phyloP scores from a whole-genome alignment of 2,329 filamentous ascomycete genomes.

The Dothiorella sarmentorum region DNA sequence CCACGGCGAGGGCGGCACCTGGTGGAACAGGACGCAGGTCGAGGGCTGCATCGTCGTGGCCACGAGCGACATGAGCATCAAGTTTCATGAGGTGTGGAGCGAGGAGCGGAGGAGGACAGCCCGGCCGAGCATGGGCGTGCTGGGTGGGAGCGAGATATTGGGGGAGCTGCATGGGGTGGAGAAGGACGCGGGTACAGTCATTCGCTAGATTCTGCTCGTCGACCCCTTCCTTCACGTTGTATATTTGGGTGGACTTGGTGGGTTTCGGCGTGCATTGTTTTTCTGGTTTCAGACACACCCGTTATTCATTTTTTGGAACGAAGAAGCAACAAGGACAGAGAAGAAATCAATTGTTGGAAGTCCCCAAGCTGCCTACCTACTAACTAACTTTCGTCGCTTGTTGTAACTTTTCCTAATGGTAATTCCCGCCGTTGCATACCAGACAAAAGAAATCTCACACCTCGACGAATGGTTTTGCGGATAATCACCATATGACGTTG shows the following conservation, averaged over 20 bases:
- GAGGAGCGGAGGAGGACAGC: conserved; percentile 55
- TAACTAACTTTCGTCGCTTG: too few species aligned
- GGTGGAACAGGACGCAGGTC: conserved; percentile 55
- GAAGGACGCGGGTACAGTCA: conserved; percentile 53
- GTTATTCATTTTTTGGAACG: neutral
- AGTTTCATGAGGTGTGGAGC: conserved; percentile 95
- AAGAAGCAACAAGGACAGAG: too few species aligned
- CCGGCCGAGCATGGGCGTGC: conserved; percentile 43
- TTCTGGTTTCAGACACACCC: too few species aligned
- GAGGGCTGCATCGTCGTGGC: conserved; percentile 89
- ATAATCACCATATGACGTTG: too few species aligned
- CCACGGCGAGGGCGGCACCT: conserved; percentile 52
- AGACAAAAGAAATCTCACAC: too few species aligned
- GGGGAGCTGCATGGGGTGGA: conserved; percentile 79
- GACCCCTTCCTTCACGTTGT: too few species aligned
- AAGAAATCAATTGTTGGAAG: neutral
- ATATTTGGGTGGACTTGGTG: too few species aligned
- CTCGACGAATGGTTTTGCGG: too few species aligned
- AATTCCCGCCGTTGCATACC: too few species aligned
- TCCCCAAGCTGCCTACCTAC: too few species aligned
- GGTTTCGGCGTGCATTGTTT: too few species aligned
- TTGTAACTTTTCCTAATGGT: too few species aligned
- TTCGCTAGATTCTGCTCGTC: conserved; percentile 30
- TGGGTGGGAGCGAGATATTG: conserved; percentile 82
- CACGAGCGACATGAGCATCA: conserved; percentile 85